These are phyloP conservation scores for Patellaria atrata DNA, from an alignment of 495 filamentous ascomycete genomes.

Conservation along the genomic window DNA sequence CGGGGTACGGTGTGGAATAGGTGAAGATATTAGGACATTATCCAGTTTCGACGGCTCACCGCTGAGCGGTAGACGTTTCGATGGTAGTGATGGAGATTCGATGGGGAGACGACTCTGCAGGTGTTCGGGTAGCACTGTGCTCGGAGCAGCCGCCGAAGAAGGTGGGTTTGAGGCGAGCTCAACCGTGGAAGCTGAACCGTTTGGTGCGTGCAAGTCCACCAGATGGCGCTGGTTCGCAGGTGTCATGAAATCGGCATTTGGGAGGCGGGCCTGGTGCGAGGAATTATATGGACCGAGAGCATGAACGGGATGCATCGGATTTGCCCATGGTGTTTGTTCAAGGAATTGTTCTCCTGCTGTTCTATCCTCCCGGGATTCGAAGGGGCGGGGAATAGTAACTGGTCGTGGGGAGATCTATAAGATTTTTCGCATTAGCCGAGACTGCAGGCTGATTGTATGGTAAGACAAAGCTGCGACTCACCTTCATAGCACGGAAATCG, in stretches of 20 bases:
- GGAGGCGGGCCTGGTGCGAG: conserved; percentile 16
- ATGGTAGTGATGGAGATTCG: too few species aligned
- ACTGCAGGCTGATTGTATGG: not conserved
- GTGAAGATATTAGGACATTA: too few species aligned
- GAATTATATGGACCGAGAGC: too few species aligned
- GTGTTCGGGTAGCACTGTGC: conserved; percentile 8
- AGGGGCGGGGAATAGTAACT: conserved; percentile 6
- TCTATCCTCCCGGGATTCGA: conserved; percentile 28
- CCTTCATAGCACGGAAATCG: conserved; percentile 79
- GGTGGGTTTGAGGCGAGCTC: conserved; percentile 31
- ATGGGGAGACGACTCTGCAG: too few species aligned
- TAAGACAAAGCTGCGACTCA: conserved; percentile 38
- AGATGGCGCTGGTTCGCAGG: conserved; percentile 40
- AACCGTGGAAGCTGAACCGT: conserved; percentile 43
- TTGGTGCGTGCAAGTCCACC: conserved; percentile 37
- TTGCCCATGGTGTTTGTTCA: conserved; percentile 75
- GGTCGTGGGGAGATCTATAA: conserved; percentile 15
- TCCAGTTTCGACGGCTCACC: too few species aligned
- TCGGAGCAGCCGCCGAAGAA: conserved; percentile 25
- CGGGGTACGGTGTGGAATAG: too few species aligned
- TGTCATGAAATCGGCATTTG: conserved; percentile 31
- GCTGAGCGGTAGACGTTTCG: too few species aligned
- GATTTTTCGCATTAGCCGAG: conserved; percentile 4
- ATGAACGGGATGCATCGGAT: conserved; percentile 70
- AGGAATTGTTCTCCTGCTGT: conserved; percentile 70